A percentile compares a stretch with the other conserved stretches of the same genome.
These are phyloP conservation scores for Colletotrichum sp. DNA, from an alignment of 2,329 filamentous ascomycete genomes.

Conservation along the genomic window DNA sequence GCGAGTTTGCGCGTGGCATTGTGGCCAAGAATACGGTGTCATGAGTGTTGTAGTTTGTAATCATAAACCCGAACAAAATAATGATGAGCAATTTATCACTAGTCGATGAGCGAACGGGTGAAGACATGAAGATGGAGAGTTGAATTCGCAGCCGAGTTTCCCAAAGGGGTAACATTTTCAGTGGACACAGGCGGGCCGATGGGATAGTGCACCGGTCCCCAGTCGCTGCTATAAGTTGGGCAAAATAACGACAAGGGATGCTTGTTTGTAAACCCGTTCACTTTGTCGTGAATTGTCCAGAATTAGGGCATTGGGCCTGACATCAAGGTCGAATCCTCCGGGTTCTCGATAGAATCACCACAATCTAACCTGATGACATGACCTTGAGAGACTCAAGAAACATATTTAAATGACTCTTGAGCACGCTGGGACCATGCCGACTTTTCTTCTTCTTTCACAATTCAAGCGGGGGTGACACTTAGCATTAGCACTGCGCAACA, in stretches of 20 bases:
- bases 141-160: not conserved
- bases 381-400: not conserved
- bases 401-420: not conserved
- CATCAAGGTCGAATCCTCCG: not conserved
- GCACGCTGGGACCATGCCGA: not conserved
- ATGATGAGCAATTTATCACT: not conserved
- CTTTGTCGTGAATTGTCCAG: not conserved
- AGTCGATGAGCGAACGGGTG: not conserved
- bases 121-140: not conserved
- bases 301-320: not conserved
- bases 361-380: not conserved
- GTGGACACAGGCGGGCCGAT: not conserved
- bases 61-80: not conserved
- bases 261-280: not conserved
- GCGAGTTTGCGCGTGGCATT: conserved; percentile 71
- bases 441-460: not conserved
- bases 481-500: not conserved
- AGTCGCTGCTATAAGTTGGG: not conserved
- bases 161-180: not conserved
- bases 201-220: not conserved
- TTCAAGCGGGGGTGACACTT: not conserved
- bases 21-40: conserved; percentile 64
- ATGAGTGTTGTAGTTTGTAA: not conserved
- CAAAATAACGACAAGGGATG: not conserved
- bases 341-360: not conserved